Evolutionary conservation across 768 basidiomycete genomes (phyloP).

Genomic region (Leccinum sublutescens): DNA sequence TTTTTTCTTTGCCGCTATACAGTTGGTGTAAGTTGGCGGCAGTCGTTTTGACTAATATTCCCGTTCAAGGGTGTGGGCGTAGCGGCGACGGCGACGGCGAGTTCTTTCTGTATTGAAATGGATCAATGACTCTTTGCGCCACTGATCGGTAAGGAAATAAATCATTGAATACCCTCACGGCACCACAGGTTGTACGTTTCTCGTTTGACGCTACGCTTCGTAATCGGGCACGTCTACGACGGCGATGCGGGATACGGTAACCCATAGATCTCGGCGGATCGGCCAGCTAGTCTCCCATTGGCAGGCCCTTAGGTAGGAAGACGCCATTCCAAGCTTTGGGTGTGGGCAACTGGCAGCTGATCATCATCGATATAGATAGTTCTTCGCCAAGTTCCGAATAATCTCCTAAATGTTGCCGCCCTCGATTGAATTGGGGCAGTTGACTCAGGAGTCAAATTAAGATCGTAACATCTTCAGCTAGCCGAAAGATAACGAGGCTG

Average conservation of each 20-base stretch:
- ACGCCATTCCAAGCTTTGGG: background rate
- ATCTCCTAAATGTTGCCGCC: background rate
- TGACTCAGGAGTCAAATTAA: background rate
- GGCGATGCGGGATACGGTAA: conserved; percentile 4
- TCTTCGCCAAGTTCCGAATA: background rate
- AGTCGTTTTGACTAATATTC: conserved; percentile 2
- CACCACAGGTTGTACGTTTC: background rate
- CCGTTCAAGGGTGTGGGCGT: background rate
- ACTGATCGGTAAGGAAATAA: conserved; percentile 5
- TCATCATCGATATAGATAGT: background rate
- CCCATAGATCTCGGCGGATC: background rate
- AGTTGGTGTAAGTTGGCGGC: background rate
- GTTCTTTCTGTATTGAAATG: background rate
- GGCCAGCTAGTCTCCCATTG: background rate
- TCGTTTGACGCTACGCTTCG: background rate
- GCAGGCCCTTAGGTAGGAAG: background rate
- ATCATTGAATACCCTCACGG: conserved; percentile 2
- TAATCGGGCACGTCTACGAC: conserved; percentile 2
- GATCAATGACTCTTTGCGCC: conserved; percentile 3
- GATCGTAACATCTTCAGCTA: background rate
- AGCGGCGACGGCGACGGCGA: conserved; percentile 2
- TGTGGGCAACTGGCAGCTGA: background rate
- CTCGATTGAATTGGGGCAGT: background rate
- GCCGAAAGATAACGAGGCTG: background rate
- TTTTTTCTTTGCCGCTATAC: background rate